Conservation (phyloP, 1,284 basidiomycete genomes). For the Bjerkandera adusta region DNA sequence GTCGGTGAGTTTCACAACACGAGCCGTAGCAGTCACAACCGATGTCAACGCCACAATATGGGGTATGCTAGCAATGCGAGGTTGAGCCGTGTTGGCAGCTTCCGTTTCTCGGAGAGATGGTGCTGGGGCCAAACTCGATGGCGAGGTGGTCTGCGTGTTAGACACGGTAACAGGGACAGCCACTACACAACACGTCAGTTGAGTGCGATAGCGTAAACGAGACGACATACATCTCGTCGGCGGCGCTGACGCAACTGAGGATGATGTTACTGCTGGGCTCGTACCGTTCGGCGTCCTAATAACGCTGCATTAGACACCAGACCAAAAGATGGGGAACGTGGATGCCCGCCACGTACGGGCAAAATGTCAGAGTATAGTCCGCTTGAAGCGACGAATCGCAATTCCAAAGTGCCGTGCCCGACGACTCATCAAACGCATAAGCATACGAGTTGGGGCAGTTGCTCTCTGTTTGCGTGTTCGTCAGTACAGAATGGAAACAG, state of each 20-base stretch:
- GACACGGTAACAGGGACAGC: too few relatives aligned
- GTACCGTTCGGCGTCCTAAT: constrained; percentile 10
- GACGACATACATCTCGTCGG: constrained; percentile 2
- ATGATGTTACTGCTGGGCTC: neutral
- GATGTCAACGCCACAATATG: too few relatives aligned
- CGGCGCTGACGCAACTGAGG: constrained; percentile 5
- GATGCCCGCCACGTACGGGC: constrained; percentile 32
- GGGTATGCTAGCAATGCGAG: too few relatives aligned
- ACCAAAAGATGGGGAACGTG: neutral
- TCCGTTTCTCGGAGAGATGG: too few relatives aligned
- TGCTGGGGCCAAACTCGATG: too few relatives aligned
- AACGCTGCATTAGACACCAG: neutral
- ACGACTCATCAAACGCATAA: constrained; percentile 50
- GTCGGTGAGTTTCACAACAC: too few relatives aligned
- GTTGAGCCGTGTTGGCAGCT: too few relatives aligned
- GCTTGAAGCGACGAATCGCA: constrained; percentile 37
- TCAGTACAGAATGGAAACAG: neutral
- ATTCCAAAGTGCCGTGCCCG: constrained; percentile 45
- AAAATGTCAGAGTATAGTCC: constrained; percentile 51
- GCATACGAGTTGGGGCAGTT: constrained; percentile 47
- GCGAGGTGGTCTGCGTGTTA: too few relatives aligned
- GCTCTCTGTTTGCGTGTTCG: constrained; percentile 30
- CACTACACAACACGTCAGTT: neutral
- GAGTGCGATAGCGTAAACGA: neutral
- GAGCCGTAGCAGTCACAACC: too few relatives aligned